phyloP scores from a whole-genome alignment of 192 early-diverging fungal species.

The Backusella tuberculispora region DNA sequence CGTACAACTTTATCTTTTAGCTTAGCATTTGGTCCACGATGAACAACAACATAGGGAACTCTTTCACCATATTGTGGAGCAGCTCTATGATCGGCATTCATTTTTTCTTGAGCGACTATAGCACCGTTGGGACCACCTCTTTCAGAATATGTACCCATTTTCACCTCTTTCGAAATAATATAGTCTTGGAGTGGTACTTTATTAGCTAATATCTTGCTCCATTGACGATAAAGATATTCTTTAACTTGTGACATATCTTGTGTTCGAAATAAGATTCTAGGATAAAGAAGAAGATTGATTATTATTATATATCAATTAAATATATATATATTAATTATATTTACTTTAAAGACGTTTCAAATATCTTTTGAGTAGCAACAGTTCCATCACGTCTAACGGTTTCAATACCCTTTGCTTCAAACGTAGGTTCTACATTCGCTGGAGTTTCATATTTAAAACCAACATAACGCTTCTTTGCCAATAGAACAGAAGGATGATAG shows the following conservation, averaged over 20 bases:
- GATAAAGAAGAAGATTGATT: background rate
- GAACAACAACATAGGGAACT: constrained; percentile 86
- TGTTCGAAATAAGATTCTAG: constrained; percentile 74
- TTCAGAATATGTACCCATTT: constrained; percentile 75
- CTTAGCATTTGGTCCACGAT: constrained; percentile 65
- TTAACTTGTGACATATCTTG: constrained; percentile 86
- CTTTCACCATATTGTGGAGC: constrained; percentile 90
- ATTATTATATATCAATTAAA: background rate
- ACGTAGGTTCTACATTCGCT: constrained; percentile 66
- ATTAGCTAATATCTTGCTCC: constrained; percentile 71
- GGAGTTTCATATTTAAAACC: constrained; percentile 80
- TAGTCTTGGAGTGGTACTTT: constrained; percentile 76
- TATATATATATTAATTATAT: constrained; percentile 16
- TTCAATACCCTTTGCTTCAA: constrained; percentile 97
- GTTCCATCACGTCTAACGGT: constrained; percentile 91
- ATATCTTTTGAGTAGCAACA: constrained; percentile 73
- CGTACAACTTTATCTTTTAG: constrained; percentile 74
- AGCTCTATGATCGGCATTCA: constrained; percentile 69
- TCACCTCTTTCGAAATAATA: constrained; percentile 89
- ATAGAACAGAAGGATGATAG: constrained; percentile 84
- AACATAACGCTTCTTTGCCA: constrained; percentile 95
- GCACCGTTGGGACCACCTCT: constrained; percentile 30
- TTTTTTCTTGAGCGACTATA: constrained; percentile 54
- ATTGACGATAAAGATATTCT: constrained; percentile 68
- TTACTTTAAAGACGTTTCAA: constrained; percentile 77